Base-by-base conservation (phyloP, 352 stramenopile species). In the Globisporangium solare region DNA sequence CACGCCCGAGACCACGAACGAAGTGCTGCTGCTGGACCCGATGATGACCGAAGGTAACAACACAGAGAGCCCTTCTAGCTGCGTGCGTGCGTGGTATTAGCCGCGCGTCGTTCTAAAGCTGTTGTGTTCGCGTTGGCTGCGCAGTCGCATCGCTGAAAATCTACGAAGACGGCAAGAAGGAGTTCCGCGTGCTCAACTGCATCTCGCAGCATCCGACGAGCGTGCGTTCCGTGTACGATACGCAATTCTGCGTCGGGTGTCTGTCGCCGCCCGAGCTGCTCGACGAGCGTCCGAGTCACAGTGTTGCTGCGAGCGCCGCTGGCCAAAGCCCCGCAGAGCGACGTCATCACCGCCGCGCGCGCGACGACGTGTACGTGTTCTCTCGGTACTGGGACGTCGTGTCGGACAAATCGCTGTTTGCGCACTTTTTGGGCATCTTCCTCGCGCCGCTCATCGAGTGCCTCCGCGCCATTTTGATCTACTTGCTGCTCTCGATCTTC, bases 311-410 rank as follows among this genome's bases (percentile, higher is more conserved):
- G 40, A 57, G 14, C 60, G 45, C 3, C 50, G 67, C 43, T 15
- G 10, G 3, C 0, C 27, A 35, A 35, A 35, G 27, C 10, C 27
- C 27, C 27, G 27, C 27, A 35, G 27, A 35, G 10, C 27, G 10
- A 35, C 27, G 27, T 6, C 27, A 35, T 35, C 27, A 35, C 27
- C 27, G 27, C 6, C 27, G 27, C 27, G 27, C 27, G 4, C 7
- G 51, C 20, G 51, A 61, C 31, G 73, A 87, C 55, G 72, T 91
- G 15, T 92, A 94, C 60, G 73, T 92, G 8, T 92, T 92, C 60
- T 90, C 82, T 21, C 82, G 84, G 37, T 92, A 94, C 52, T 89
- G 83, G 80, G 76, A 83, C 46, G 82, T 94, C 15, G 75, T 83
- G 20, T 94, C 83, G 14, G 72, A 94, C 71, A 82, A 84, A 55